Evolutionary conservation across 306 rosid genomes (phyloP).

Genomic region (Vigna unguiculata): DNA sequence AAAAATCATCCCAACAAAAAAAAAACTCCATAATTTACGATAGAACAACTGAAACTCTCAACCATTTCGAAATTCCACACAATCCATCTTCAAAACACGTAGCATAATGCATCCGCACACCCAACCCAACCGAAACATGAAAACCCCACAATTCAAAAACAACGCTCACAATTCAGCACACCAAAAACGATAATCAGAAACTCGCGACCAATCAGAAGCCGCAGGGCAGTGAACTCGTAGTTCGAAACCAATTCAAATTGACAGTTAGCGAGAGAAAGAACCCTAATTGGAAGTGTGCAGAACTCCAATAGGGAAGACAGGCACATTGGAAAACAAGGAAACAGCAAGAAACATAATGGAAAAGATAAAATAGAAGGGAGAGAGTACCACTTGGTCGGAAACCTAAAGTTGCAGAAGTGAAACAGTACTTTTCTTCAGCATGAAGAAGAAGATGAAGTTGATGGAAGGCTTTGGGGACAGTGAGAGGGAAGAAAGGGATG

Average conservation of each 20-base stretch:
- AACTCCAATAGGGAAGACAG: slow-evolving; percentile 18
- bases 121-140: slow-evolving; percentile 15
- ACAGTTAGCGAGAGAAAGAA: slow-evolving; percentile 38
- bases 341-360: background rate
- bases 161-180: background rate
- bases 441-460: background rate
- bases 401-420: slow-evolving; percentile 25
- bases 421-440: background rate
- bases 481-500: slow-evolving; percentile 3
- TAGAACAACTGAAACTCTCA: slow-evolving; percentile 31
- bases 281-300: slow-evolving; percentile 37
- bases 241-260: background rate
- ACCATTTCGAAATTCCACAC: slow-evolving; percentile 22
- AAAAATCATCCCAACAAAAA: background rate
- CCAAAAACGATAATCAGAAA: background rate
- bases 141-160: slow-evolving; percentile 26
- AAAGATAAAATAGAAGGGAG: background rate
- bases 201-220: background rate
- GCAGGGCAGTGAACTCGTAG: background rate
- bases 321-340: slow-evolving; percentile 27
- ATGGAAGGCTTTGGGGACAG: slow-evolving; percentile 15
- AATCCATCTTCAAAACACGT: slow-evolving; percentile 21
- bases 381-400: slow-evolving; percentile 16
- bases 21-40: slow-evolving; percentile 15
- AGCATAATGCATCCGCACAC: slow-evolving; percentile 6